Base-by-base conservation (phyloP, 108 stramenopile species). In the Cylindrotheca fusiformis region DNA sequence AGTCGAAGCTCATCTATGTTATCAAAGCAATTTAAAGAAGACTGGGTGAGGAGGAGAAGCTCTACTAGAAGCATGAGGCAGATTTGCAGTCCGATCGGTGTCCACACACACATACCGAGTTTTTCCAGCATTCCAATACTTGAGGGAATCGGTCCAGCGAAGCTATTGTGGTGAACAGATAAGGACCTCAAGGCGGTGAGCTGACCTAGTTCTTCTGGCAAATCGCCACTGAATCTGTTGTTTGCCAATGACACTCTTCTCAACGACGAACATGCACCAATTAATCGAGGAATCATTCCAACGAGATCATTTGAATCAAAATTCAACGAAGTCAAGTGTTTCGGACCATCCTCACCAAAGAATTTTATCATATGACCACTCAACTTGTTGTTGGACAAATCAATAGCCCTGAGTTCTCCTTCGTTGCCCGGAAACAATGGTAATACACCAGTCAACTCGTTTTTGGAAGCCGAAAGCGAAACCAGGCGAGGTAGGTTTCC, bases 381-480 rank as follows among this genome's bases (percentile, higher is more conserved):
- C 12, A 71, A 47, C 31, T 63, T 20, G 50, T 72, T 72, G 32
- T 26, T 21, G 21, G 71, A 22, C 23, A 61, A 30, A 60, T 65
- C 50, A 17, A 72, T 26, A 20, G 49, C 27, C 33, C 65, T 63
- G 10, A 72, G 71, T n/a, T 53, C 21, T 17, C 63, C 63, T 0
- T 25, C 30, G 27, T 72, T 72, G 50, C 51, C 58, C 6, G 56
- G 29, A 53, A 72, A 72, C 10, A 22, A 31, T 24, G 71, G 71
- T 0, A 72, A 5, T 17, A 58, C 31, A 26, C 71, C 71, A 2
- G 80, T 73, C 41, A 85, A 18, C 29, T 68, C 12, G 30, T 85
- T 85, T 21, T 74, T 69, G 52, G 77, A 64, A 5, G 48, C 69
- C 76, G 68, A 74, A 31, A 85, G 77, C 25, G 80, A 71, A 1